phyloP scores from a whole-genome alignment of 169 alveolate species.

The Plasmodium sp. region DNA sequence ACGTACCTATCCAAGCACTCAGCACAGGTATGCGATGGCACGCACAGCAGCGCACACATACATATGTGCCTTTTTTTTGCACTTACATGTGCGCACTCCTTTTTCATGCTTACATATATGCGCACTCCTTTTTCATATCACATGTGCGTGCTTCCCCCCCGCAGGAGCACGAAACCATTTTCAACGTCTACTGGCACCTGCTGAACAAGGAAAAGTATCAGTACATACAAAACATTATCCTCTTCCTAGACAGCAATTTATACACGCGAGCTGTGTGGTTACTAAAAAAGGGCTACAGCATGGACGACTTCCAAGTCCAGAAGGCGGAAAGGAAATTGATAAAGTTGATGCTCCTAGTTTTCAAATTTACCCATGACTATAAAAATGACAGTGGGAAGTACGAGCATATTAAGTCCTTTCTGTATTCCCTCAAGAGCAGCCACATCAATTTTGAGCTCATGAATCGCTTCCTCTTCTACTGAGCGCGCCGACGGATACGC shows the following conservation, averaged over 20 bases:
- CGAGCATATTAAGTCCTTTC: conserved; percentile 53
- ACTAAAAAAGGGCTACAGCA: conserved; percentile 50
- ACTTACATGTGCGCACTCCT: not conserved
- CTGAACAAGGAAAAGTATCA: conserved; percentile 51
- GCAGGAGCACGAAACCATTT: conserved; percentile 65
- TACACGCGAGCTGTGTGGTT: conserved; percentile 70
- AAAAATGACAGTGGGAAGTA: conserved; percentile 35
- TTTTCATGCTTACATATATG: not conserved
- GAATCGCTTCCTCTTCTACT: conserved; percentile 65
- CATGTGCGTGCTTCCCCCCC: not conserved
- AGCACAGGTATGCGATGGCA: conserved; percentile 39
- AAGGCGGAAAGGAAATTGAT: conserved; percentile 64
- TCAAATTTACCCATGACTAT: conserved; percentile 54
- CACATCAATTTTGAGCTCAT: conserved; percentile 64
- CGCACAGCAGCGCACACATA: not conserved
- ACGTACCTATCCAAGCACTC: conserved; percentile 62
- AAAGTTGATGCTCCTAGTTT: conserved; percentile 55
- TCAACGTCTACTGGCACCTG: conserved; percentile 64
- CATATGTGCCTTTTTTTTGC: not conserved
- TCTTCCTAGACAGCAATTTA: conserved; percentile 57
- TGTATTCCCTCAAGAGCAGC: conserved; percentile 17
- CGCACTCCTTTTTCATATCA: no score
- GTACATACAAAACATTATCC: conserved; percentile 58
- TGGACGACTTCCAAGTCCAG: conserved; percentile 64
- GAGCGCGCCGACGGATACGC: not conserved